These are phyloP conservation scores for Colletotrichum costaricense DNA, from an alignment of 2,329 filamentous ascomycete species.

Conservation along the genomic window DNA sequence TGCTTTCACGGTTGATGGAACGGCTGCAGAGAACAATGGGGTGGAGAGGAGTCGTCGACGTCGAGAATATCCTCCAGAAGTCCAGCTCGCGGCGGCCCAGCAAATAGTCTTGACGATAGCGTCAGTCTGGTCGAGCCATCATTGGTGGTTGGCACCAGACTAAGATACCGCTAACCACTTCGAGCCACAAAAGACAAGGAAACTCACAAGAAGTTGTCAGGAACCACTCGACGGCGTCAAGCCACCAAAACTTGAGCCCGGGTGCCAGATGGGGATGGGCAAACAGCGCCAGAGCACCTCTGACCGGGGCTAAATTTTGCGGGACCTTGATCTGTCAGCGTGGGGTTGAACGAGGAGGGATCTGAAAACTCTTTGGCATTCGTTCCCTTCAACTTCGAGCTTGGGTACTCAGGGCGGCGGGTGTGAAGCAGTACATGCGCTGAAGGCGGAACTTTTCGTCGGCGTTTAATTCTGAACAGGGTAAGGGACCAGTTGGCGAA, in stretches of 20 bases:
- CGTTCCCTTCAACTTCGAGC: no score
- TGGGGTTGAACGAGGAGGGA: not conserved
- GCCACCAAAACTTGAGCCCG: not conserved
- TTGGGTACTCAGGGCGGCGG: no score
- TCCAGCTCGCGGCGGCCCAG: conserved; percentile 1
- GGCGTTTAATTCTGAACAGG: no score
- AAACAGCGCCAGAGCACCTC: not conserved
- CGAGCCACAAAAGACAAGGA: conserved; percentile 1
- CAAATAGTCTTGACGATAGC: conserved; percentile 24
- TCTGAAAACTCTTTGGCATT: no score
- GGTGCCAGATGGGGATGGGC: not conserved
- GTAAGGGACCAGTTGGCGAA: no score
- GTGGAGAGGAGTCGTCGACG: not conserved
- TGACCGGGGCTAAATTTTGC: not conserved
- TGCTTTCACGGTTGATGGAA: no score
- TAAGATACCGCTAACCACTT: conserved; percentile 22
- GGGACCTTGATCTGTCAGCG: not conserved
- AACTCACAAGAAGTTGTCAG: not conserved
- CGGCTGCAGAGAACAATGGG: not conserved
- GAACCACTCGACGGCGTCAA: conserved; percentile 9
- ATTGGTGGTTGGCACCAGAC: not conserved
- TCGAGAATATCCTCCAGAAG: not conserved
- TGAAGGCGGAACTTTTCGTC: not conserved
- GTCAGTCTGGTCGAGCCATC: conserved; percentile 2
- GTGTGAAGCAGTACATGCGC: not conserved